Evolutionary conservation across 2,329 filamentous ascomycete genomes (phyloP).

Genomic region (Fusarium concolor): DNA sequence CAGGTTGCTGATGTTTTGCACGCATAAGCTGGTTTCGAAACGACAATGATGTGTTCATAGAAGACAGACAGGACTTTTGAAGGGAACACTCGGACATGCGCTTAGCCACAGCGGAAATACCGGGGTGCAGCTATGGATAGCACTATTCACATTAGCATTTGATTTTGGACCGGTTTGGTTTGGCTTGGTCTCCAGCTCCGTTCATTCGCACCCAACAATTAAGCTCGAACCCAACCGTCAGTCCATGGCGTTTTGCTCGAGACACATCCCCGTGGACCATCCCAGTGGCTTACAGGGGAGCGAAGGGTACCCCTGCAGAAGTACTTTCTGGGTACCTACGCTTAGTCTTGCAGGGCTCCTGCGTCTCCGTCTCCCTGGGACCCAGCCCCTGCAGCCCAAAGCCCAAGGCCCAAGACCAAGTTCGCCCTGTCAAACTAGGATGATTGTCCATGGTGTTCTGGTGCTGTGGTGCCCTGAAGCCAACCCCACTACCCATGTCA

Average conservation of each 20-base stretch:
- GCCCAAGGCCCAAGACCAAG: constrained; percentile 38
- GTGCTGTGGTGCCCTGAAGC: constrained; percentile 42
- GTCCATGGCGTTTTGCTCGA: constrained; percentile 45
- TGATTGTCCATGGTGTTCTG: constrained; percentile 19
- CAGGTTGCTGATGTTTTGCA: constrained; percentile 29
- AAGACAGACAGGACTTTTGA: constrained; percentile 17
- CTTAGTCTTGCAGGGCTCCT: constrained; percentile 16
- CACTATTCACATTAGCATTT: constrained; percentile 30
- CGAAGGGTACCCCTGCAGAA: constrained; percentile 31
- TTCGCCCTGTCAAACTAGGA: constrained; percentile 47
- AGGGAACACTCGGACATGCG: constrained; percentile 20
- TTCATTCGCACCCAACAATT: constrained; percentile 45
- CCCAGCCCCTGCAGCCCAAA: constrained; percentile 26
- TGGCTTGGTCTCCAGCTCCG: constrained; percentile 10
- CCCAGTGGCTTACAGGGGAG: constrained; percentile 5
- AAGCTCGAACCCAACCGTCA: constrained; percentile 47
- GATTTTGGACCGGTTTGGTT: constrained; percentile 12
- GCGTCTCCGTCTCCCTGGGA: constrained; percentile 36
- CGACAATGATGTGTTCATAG: constrained; percentile 23
- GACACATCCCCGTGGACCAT: constrained; percentile 42
- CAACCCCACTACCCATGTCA: constrained; percentile 45
- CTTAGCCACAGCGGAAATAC: constrained; percentile 47
- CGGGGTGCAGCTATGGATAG: constrained; percentile 32
- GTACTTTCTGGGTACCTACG: constrained; percentile 42
- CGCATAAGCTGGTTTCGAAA: constrained; percentile 29